A percentile compares a stretch with the other conserved stretches of the same genome.
Evolutionary conservation across 441 rosid genomes (phyloP).

Genomic region (Populus trichocarpa): DNA sequence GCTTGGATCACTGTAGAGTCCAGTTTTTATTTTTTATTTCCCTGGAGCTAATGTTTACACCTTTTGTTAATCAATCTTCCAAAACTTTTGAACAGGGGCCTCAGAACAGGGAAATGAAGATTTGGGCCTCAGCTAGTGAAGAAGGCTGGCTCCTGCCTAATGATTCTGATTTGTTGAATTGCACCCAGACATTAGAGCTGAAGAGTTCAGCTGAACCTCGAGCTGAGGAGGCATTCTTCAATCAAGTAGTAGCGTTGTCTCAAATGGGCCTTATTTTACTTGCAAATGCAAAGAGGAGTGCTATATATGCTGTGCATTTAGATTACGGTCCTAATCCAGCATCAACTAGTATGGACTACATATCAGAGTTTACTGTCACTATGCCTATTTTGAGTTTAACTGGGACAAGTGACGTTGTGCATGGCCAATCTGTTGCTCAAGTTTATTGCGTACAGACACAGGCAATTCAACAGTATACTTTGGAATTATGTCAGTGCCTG

Average conservation of each 20-base stretch:
- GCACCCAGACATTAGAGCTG: constrained; percentile 70
- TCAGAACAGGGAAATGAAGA: constrained; percentile 68
- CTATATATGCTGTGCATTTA: constrained; percentile 72
- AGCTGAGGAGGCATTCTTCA: constrained; percentile 69
- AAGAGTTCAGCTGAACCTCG: constrained; percentile 61
- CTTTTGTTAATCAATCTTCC: background rate
- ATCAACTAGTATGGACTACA: constrained; percentile 61
- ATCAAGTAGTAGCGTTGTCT: constrained; percentile 66
- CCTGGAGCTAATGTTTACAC: background rate
- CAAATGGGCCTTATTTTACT: constrained; percentile 63
- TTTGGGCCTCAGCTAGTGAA: constrained; percentile 69
- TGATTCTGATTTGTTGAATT: constrained; percentile 64
- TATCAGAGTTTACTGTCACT: constrained; percentile 75
- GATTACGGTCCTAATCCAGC: constrained; percentile 74
- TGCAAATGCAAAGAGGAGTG: constrained; percentile 87
- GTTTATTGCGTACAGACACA: constrained; percentile 83
- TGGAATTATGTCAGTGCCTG: constrained; percentile 69
- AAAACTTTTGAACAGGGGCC: constrained; percentile 53
- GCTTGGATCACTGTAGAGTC: background rate
- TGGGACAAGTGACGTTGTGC: constrained; percentile 52
- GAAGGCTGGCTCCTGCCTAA: constrained; percentile 81
- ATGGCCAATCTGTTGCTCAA: constrained; percentile 54
- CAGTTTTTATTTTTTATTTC: background rate
- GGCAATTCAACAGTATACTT: constrained; percentile 82
- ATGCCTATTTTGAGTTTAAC: constrained; percentile 88